Conservation (phyloP, 2,329 filamentous ascomycete genomes). For the Acrocalymma vagum region DNA sequence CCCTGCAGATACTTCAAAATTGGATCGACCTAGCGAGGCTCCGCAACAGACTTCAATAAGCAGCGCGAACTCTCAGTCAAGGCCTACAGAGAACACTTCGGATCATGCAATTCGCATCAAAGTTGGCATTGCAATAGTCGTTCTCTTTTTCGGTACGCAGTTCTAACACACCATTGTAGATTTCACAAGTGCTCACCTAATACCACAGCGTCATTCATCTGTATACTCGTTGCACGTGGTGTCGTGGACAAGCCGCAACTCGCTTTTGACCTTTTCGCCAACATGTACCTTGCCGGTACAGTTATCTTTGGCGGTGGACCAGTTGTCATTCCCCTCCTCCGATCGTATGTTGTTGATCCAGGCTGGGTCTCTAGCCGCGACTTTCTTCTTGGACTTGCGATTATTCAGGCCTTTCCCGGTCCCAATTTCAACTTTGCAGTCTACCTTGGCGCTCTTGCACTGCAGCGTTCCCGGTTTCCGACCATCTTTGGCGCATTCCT, state of each 20-base stretch:
- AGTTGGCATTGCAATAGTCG: conserved; percentile 5
- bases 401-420: conserved; percentile 73
- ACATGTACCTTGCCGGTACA: conserved; percentile 75
- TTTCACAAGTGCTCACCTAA: conserved; percentile 5
- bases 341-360: conserved; percentile 63
- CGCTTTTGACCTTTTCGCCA: conserved; percentile 69
- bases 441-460: conserved; percentile 45
- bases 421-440: conserved; percentile 63
- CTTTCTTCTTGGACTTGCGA: conserved; percentile 74
- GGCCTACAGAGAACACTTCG: background rate
- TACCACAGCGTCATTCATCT: conserved; percentile 59
- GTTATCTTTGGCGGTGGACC: conserved; percentile 54
- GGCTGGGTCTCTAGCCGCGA: conserved; percentile 74
- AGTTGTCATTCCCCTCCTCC: conserved; percentile 50
- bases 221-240: conserved; percentile 60
- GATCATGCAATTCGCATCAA: conserved; percentile 1
- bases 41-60: no score
- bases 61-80: no score
- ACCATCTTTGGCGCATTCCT: conserved; percentile 39
- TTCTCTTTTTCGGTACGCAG: conserved; percentile 41
- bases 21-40: no score
- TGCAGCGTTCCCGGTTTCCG: conserved; percentile 23
- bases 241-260: conserved; percentile 52
- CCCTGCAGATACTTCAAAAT: no score
- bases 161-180: conserved; percentile 54